Conservation (phyloP, 1,139 yeast species). For the Saccharomycopsis hybrid region DNA sequence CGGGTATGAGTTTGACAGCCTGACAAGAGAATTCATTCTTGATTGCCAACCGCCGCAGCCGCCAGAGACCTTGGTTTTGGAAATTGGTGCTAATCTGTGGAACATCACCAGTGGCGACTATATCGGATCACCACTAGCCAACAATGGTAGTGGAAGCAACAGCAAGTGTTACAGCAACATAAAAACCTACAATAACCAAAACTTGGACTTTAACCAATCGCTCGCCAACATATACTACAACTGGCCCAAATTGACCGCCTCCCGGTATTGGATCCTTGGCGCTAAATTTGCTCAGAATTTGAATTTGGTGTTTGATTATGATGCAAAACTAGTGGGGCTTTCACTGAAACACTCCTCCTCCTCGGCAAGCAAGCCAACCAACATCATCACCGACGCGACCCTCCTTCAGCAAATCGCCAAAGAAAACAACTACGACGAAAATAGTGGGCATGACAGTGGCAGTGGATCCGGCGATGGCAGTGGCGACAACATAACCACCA, state of each 20-base stretch:
- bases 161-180: conserved; percentile 7
- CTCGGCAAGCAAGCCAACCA: no score
- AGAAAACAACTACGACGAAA: no score
- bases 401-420: no score
- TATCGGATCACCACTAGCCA: conserved; percentile 1
- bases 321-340: conserved; percentile 11
- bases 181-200: background rate
- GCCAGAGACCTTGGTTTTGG: conserved; percentile 3
- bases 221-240: conserved; percentile 7
- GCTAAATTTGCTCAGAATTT: conserved; percentile 4
- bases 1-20: background rate
- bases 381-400: no score
- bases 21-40: conserved; percentile 1
- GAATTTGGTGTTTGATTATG: conserved; percentile 12
- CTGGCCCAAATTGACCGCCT: conserved; percentile 2
- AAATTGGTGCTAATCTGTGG: conserved; percentile 16
- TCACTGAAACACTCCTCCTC: no score
- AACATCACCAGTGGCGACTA: conserved; percentile 6
- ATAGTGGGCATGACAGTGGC: no score
- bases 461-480: no score
- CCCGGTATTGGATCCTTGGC: conserved; percentile 15
- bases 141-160: no score
- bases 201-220: background rate
- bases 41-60: no score
- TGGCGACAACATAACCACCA: conserved; percentile 8